A percentile compares a stretch with the other conserved stretches of the same genome.
Conservation (phyloP, 2,329 filamentous ascomycete species). For the Colletotrichum shisoi region DNA sequence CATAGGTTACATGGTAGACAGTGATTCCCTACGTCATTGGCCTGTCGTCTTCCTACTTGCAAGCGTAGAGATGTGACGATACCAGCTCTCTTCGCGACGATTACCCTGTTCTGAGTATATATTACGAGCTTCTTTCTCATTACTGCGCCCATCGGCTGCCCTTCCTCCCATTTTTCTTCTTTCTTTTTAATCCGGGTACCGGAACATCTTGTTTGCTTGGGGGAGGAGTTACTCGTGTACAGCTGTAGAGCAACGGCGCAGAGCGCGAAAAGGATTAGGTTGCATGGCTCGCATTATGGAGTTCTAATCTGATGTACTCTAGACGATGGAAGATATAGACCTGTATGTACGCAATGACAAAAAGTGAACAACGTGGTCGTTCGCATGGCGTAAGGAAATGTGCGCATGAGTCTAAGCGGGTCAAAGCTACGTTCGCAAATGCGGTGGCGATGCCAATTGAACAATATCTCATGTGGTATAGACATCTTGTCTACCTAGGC, state of each 20-base stretch:
- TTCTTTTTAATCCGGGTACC: constrained; percentile 21
- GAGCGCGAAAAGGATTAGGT: constrained; percentile 48
- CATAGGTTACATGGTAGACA: constrained; percentile 23
- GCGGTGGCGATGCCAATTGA: neutral
- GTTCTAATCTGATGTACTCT: constrained; percentile 54
- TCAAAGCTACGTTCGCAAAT: neutral
- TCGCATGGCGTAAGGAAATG: neutral
- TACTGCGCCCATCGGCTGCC: constrained; percentile 8
- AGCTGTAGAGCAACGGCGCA: constrained; percentile 51
- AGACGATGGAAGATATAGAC: constrained; percentile 54
- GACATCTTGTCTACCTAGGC: too few relatives aligned
- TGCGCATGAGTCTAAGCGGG: neutral
- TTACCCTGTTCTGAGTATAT: constrained; percentile 37
- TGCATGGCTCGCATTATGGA: constrained; percentile 50
- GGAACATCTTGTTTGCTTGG: constrained; percentile 13
- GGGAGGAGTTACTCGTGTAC: constrained; percentile 43
- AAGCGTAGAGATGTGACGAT: constrained; percentile 35
- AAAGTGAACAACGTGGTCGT: neutral
- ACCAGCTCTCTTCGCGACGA: constrained; percentile 30
- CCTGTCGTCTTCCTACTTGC: constrained; percentile 21
- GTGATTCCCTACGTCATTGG: constrained; percentile 1
- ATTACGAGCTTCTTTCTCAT: constrained; percentile 33
- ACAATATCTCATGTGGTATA: too few relatives aligned
- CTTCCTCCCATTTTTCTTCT: neutral
- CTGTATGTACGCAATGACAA: constrained; percentile 51